Evolutionary conservation across 1,139 yeast genomes (phyloP).

Genomic region (Pichia sp.): DNA sequence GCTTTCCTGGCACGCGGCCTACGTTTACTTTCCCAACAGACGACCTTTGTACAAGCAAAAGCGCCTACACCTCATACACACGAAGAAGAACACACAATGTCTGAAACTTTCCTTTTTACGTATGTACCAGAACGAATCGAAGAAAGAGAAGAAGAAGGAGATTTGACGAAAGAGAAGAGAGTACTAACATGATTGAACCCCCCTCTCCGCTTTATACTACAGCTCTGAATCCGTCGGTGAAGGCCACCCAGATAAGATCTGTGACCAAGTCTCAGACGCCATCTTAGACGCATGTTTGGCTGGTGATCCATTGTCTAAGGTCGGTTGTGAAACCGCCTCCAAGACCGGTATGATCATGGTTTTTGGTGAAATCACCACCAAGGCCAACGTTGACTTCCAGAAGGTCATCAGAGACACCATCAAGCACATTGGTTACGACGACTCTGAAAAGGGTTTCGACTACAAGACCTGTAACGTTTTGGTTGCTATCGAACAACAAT

Average conservation of each 20-base stretch:
- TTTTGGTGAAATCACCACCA: constrained; percentile 98
- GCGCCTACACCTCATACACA: not conserved
- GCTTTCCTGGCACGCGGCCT: not conserved
- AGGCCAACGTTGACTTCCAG: constrained; percentile 92
- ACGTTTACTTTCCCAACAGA: not conserved
- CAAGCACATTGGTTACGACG: constrained; percentile 97
- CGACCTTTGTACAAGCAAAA: not conserved
- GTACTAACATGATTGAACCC: not conserved
- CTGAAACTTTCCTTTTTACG: constrained; percentile 33
- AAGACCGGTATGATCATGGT: constrained; percentile 99
- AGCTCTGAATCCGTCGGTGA: constrained; percentile 97
- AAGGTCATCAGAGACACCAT: constrained; percentile 96
- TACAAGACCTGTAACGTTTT: constrained; percentile 98
- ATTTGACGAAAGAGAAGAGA: not conserved
- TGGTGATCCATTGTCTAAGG: constrained; percentile 95
- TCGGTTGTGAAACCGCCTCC: constrained; percentile 98
- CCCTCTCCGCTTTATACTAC: constrained; percentile 54
- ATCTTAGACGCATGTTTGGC: constrained; percentile 95
- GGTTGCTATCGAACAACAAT: constrained; percentile 99
- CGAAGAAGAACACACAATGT: constrained; percentile 17
- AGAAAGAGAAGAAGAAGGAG: not conserved
- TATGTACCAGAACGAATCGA: constrained; percentile 16
- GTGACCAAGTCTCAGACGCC: constrained; percentile 99
- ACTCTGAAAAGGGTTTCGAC: constrained; percentile 95
- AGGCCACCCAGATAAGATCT: constrained; percentile 99